Evolutionary conservation across 1,284 basidiomycete genomes (phyloP).

Genomic region (Ceratorhiza oryzae-sativae): DNA sequence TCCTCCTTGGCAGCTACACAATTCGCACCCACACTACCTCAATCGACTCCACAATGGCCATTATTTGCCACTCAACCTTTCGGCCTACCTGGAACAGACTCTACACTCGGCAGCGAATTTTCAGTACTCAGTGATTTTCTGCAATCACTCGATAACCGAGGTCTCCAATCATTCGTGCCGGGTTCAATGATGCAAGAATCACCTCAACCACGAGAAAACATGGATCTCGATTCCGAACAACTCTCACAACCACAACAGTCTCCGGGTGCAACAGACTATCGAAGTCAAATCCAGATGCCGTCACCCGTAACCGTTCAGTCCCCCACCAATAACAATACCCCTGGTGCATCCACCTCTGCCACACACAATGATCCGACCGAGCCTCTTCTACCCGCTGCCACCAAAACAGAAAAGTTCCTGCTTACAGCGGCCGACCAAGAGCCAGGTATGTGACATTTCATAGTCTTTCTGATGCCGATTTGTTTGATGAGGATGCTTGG

Average conservation of each 20-base stretch:
- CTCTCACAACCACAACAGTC: conserved; percentile 42
- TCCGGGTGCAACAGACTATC: conserved; percentile 14
- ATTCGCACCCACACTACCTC: conserved; percentile 48
- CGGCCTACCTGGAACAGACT: conserved; percentile 49
- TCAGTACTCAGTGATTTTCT: conserved; percentile 84
- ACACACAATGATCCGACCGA: conserved; percentile 46
- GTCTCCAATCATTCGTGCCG: conserved; percentile 61
- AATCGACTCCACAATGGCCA: conserved; percentile 61
- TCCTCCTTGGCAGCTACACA: conserved; percentile 49
- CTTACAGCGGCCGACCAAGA: conserved; percentile 96
- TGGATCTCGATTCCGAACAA: conserved; percentile 50
- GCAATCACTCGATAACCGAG: conserved; percentile 72
- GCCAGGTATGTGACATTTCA: conserved; percentile 5
- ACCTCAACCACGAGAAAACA: conserved; percentile 19
- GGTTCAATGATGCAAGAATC: conserved; percentile 23
- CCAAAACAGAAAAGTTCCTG: conserved; percentile 86
- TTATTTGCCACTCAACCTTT: conserved; percentile 49
- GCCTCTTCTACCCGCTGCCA: conserved; percentile 68
- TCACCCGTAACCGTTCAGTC: conserved; percentile 33
- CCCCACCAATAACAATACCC: conserved; percentile 38
- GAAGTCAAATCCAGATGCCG: conserved; percentile 34
- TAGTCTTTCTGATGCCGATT: background rate
- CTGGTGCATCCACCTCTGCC: conserved; percentile 36
- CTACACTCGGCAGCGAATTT: conserved; percentile 77
- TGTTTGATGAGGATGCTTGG: background rate